A percentile compares a stretch with the other conserved stretches of the same genome.
These are phyloP conservation scores for Podospora pseudopauciseta DNA, from an alignment of 495 filamentous ascomycete species.

Conservation along the genomic window DNA sequence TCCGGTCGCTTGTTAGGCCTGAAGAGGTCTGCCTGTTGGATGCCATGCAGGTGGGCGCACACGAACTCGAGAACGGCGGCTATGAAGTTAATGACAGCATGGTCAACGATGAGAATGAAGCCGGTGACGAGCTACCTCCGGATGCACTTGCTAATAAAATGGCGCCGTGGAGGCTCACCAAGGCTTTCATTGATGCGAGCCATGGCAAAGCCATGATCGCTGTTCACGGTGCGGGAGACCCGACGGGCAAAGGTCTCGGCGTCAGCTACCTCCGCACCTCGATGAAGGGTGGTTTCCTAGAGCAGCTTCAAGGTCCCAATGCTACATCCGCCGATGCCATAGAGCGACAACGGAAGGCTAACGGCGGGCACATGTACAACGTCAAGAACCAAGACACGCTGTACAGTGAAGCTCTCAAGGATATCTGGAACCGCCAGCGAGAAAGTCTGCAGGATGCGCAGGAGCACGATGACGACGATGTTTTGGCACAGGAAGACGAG, in stretches of 20 bases:
- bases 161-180: conserved; percentile 90
- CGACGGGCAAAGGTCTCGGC: conserved; percentile 87
- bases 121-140: conserved; percentile 60
- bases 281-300: conserved; percentile 98
- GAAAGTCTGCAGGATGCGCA: conserved; percentile 59
- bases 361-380: conserved; percentile 94
- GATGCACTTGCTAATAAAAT: conserved; percentile 62
- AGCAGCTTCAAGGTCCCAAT: conserved; percentile 79
- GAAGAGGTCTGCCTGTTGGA: conserved; percentile 93
- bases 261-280: conserved; percentile 95
- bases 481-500: conserved; percentile 56
- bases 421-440: conserved; percentile 88
- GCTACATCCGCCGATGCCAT: conserved; percentile 73
- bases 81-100: conserved; percentile 62
- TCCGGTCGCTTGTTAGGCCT: conserved; percentile 83
- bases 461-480: conserved; percentile 62
- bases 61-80: conserved; percentile 74
- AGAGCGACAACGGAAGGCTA: conserved; percentile 71
- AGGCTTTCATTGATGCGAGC: conserved; percentile 91
- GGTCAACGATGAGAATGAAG: conserved; percentile 53
- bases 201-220: conserved; percentile 95
- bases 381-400: conserved; percentile 84
- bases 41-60: conserved; percentile 91
- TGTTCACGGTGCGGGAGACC: conserved; percentile 90
- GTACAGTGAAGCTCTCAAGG: conserved; percentile 82